These are phyloP conservation scores for Pisolithus albus DNA, from an alignment of 768 basidiomycete genomes.

Conservation along the genomic window DNA sequence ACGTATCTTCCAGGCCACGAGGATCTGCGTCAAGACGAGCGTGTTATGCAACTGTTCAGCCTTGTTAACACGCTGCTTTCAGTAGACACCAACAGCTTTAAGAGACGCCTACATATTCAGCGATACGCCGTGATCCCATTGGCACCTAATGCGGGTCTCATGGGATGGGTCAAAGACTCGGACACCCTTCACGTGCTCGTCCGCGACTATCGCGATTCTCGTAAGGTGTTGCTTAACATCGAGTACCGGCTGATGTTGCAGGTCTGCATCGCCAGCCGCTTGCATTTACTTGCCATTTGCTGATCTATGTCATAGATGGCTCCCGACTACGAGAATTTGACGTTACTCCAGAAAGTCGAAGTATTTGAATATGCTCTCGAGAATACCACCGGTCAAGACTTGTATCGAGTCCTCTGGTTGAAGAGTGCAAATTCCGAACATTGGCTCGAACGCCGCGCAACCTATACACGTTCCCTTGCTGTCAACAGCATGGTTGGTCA, in stretches of 20 bases:
- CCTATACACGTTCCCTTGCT: constrained; percentile 91
- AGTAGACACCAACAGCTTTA: constrained; percentile 92
- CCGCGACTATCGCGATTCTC: constrained; percentile 90
- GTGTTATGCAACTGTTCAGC: constrained; percentile 98
- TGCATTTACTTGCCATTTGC: constrained; percentile 14
- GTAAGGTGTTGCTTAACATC: constrained; percentile 95
- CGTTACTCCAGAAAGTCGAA: constrained; percentile 94
- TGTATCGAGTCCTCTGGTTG: constrained; percentile 95
- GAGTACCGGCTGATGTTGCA: constrained; percentile 99
- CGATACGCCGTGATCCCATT: constrained; percentile 89
- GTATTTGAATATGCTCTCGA: constrained; percentile 98
- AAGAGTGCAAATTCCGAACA: constrained; percentile 94
- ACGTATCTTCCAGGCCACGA: constrained; percentile 67
- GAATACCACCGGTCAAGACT: constrained; percentile 96
- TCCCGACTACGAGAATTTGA: constrained; percentile 94
- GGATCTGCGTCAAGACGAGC: constrained; percentile 96
- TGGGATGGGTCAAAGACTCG: constrained; percentile 94
- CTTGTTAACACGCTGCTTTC: constrained; percentile 92
- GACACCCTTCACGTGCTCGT: constrained; percentile 96
- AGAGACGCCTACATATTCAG: constrained; percentile 91
- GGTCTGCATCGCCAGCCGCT: constrained; percentile 68
- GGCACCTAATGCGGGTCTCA: constrained; percentile 88
- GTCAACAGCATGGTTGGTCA: constrained; percentile 99
- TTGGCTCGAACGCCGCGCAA: constrained; percentile 94
- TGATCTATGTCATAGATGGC: constrained; percentile 67